Conservation (phyloP, 768 basidiomycete genomes). For the Pisolithus albus region DNA sequence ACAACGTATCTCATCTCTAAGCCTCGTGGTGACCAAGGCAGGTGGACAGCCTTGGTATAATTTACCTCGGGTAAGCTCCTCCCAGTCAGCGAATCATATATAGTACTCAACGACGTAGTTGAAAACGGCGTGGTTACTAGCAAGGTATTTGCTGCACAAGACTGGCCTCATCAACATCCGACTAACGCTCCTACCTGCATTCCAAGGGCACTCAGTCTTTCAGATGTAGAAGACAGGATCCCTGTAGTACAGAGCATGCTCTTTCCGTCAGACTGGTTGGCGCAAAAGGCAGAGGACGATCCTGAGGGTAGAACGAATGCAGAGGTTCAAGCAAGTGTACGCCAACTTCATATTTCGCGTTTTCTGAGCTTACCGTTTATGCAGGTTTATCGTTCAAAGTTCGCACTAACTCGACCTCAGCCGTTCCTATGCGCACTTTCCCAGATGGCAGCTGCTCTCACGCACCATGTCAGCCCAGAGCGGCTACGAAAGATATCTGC, state of each 20-base stretch:
- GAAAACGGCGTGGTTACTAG: constrained; percentile 31
- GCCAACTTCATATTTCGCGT: background rate
- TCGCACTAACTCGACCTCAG: constrained; percentile 49
- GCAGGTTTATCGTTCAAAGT: constrained; percentile 44
- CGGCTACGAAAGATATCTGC: constrained; percentile 44
- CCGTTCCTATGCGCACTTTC: constrained; percentile 55
- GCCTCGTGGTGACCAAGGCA: constrained; percentile 63
- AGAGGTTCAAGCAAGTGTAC: constrained; percentile 51
- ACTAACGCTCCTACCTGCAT: constrained; percentile 5
- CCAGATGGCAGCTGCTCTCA: constrained; percentile 64
- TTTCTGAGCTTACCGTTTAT: background rate
- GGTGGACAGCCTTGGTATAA: constrained; percentile 54
- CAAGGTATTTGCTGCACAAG: constrained; percentile 20
- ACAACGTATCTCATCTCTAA: constrained; percentile 58
- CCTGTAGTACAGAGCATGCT: constrained; percentile 50
- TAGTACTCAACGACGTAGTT: constrained; percentile 25
- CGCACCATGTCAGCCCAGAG: constrained; percentile 49
- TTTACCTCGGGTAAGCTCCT: constrained; percentile 50
- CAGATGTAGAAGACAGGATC: constrained; percentile 42
- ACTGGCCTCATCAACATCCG: background rate
- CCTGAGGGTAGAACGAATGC: constrained; percentile 55
- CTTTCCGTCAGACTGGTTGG: constrained; percentile 58
- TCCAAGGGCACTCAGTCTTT: constrained; percentile 30
- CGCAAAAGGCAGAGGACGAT: constrained; percentile 45
- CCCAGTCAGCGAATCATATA: background rate